These are phyloP conservation scores for Colletotrichum echinochloae DNA, from an alignment of 2,329 filamentous ascomycete species.

Conservation along the genomic window DNA sequence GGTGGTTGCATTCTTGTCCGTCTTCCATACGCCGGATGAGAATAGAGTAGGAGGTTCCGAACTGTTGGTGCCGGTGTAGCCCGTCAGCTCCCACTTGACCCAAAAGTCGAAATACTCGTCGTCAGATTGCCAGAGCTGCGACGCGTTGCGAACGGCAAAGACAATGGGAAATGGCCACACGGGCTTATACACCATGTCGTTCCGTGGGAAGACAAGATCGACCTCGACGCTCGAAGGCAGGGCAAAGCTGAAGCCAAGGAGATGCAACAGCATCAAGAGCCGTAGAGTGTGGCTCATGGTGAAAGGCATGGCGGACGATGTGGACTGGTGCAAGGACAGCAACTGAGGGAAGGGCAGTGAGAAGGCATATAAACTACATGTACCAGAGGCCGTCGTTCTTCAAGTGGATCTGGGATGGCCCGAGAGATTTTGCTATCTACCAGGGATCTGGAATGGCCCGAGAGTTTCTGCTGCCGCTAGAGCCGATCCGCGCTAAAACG, in stretches of 20 bases:
- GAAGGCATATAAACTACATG: neutral
- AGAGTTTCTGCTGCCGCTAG: neutral
- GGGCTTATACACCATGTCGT: slow-evolving; percentile 10
- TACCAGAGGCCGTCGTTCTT: neutral
- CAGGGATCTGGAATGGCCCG: neutral
- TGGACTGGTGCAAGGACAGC: neutral
- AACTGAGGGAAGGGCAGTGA: neutral
- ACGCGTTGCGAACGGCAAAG: slow-evolving; percentile 19
- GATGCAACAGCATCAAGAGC: neutral
- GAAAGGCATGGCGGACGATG: neutral
- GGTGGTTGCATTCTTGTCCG: neutral
- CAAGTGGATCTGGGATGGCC: neutral
- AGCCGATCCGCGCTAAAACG: neutral
- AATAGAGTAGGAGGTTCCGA: neutral
- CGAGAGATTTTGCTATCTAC: too few relatives aligned
- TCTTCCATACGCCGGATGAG: slow-evolving; percentile 7
- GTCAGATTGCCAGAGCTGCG: neutral
- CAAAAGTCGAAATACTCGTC: slow-evolving; percentile 3
- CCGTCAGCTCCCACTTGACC: slow-evolving; percentile 14
- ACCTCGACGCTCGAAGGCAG: slow-evolving; percentile 4
- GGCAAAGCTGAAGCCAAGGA: neutral
- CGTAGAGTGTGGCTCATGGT: neutral
- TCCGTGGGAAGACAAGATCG: slow-evolving; percentile 17
- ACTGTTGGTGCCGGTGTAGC: slow-evolving; percentile 8
- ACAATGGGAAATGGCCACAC: slow-evolving; percentile 21